Percentiles rank a stretch among this genome's conserved stretches.
Conservation (phyloP, 768 basidiomycete genomes). For the Leccinum subtestaceum region DNA sequence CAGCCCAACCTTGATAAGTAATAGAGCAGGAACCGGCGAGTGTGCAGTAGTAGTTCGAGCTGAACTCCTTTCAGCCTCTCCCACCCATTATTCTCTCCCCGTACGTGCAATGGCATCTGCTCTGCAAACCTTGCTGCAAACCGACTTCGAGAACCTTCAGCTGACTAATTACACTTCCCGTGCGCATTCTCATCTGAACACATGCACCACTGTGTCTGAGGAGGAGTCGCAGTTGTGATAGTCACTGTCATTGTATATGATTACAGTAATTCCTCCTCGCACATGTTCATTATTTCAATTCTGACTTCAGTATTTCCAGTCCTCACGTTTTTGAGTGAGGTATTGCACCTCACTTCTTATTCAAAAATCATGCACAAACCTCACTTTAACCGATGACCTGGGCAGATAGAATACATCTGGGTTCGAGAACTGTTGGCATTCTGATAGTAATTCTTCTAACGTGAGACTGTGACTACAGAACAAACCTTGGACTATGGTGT, state of each 20-base stretch:
- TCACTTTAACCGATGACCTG: background rate
- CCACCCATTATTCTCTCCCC: no score
- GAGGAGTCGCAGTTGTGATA: background rate
- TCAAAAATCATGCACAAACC: background rate
- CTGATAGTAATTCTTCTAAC: background rate
- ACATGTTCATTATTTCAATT: background rate
- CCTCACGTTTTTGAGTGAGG: slow-evolving; percentile 10
- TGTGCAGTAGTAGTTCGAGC: no score
- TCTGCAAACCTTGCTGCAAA: no score
- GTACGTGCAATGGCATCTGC: no score
- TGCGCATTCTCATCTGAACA: no score
- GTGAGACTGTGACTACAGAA: background rate
- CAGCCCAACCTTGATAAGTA: no score
- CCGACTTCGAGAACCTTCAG: no score
- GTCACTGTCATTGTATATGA: background rate
- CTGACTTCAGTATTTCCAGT: background rate
- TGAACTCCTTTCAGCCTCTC: no score
- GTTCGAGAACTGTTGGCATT: background rate
- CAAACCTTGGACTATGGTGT: slow-evolving; percentile 10
- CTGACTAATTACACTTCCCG: no score
- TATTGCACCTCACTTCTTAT: background rate
- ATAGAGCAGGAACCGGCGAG: no score
- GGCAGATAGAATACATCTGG: slow-evolving; percentile 15
- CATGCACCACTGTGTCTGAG: no score
- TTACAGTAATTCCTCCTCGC: background rate